phyloP scores from a whole-genome alignment of 768 basidiomycete species.

The Rhodotorula toruloides region DNA sequence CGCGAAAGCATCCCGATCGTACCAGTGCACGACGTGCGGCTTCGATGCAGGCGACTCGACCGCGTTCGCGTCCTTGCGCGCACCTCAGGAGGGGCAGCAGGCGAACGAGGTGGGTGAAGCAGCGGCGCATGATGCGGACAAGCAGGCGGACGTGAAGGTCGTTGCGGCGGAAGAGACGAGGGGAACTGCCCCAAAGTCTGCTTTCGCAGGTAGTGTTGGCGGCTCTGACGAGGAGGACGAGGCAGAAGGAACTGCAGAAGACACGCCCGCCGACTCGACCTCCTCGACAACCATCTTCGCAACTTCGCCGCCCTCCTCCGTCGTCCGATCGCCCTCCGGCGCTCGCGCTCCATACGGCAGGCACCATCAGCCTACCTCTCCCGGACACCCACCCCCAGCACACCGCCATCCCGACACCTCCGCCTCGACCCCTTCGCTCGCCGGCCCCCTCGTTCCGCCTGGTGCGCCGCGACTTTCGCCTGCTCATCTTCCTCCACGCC shows the following conservation, averaged over 20 bases:
- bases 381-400: background rate
- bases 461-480: conserved; percentile 8
- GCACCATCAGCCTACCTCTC: too few species aligned
- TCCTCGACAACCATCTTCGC: conserved; percentile 4
- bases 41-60: conserved; percentile 20
- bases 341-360: background rate
- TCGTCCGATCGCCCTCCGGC: background rate
- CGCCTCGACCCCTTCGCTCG: background rate
- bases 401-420: background rate
- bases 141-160: background rate
- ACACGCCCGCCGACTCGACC: background rate
- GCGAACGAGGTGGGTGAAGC: background rate
- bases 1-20: conserved; percentile 1
- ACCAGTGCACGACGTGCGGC: conserved; percentile 29
- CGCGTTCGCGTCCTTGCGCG: conserved; percentile 1
- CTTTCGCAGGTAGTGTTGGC: too few species aligned
- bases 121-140: background rate
- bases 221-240: background rate
- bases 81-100: background rate
- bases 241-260: background rate
- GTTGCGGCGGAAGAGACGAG: background rate
- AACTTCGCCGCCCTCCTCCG: background rate
- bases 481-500: background rate
- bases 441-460: background rate
- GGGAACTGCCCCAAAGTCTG: background rate